These are phyloP conservation scores for Lactarius akahatsu DNA, from an alignment of 768 basidiomycete genomes.

Conservation along the genomic window DNA sequence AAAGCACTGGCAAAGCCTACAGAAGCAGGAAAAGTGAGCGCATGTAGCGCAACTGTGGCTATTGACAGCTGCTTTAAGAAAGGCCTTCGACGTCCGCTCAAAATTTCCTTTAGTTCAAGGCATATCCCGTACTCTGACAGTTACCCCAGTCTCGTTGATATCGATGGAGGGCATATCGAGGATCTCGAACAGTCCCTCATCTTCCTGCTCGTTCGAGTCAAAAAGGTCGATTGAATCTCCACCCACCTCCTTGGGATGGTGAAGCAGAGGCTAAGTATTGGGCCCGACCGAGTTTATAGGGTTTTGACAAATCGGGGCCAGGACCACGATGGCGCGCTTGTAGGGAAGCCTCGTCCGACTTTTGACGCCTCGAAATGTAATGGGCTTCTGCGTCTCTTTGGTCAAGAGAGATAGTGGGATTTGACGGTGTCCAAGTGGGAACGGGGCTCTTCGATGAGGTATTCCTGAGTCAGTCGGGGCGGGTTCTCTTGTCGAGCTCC, in stretches of 20 bases:
- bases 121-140: conserved; percentile 66
- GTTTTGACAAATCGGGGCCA: neutral
- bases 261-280: conserved; percentile 10
- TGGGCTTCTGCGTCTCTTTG: conserved; percentile 59
- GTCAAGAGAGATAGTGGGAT: conserved; percentile 69
- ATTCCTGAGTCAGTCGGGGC: conserved; percentile 32
- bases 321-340: conserved; percentile 41
- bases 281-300: neutral
- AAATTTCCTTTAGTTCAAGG: conserved; percentile 80
- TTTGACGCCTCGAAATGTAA: conserved; percentile 55
- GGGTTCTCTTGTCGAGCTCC: conserved; percentile 46
- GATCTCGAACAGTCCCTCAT: conserved; percentile 69
- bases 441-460: conserved; percentile 42
- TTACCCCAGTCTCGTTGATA: conserved; percentile 52
- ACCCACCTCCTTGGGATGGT: conserved; percentile 18
- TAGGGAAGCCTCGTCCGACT: conserved; percentile 46
- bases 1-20: conserved; percentile 50
- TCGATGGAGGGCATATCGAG: conserved; percentile 65
- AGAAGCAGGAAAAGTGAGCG: conserved; percentile 61
- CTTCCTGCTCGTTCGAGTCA: conserved; percentile 48
- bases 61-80: conserved; percentile 69
- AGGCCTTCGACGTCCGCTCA: conserved; percentile 72
- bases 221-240: conserved; percentile 45
- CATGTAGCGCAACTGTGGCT: conserved; percentile 83
- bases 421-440: conserved; percentile 48